Evolutionary conservation across 2,329 filamentous ascomycete genomes (phyloP).

Genomic region (Fusarium secorum): DNA sequence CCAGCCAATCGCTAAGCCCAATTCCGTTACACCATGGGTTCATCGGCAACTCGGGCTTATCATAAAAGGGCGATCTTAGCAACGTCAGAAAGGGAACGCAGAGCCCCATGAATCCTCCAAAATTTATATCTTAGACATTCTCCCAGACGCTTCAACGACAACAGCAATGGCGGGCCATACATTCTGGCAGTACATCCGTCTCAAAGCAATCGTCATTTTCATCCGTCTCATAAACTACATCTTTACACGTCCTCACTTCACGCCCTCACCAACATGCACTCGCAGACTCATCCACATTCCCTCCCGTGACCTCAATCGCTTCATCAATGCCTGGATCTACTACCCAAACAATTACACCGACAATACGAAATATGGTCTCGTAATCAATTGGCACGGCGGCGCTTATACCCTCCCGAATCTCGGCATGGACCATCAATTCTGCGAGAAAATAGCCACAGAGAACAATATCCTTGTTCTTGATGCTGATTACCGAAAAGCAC

Average conservation of each 20-base stretch:
- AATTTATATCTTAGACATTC: too few species aligned
- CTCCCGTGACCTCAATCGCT: slow-evolving; percentile 39
- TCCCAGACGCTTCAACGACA: neutral
- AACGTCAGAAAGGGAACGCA: neutral
- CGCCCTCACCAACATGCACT: slow-evolving; percentile 5
- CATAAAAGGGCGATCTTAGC: neutral
- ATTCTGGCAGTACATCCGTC: slow-evolving; percentile 19
- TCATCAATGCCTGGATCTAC: slow-evolving; percentile 44
- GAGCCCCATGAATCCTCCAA: neutral
- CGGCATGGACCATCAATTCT: slow-evolving; percentile 51
- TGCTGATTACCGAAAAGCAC: slow-evolving; percentile 52
- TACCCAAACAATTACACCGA: slow-evolving; percentile 8
- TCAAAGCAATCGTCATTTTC: slow-evolving; percentile 22
- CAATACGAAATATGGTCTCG: slow-evolving; percentile 22
- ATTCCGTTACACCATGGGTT: neutral
- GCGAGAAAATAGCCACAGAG: slow-evolving; percentile 43
- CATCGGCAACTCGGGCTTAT: neutral
- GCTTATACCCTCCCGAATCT: slow-evolving; percentile 47
- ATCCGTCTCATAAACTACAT: slow-evolving; percentile 28
- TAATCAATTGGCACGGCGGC: slow-evolving; percentile 50
- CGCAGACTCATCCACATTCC: slow-evolving; percentile 38
- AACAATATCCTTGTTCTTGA: slow-evolving; percentile 41
- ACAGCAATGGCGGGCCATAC: neutral
- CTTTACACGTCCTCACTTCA: slow-evolving; percentile 12
- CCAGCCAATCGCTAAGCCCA: neutral